phyloP scores from a whole-genome alignment of 2,329 filamentous ascomycete species.

The Aurifilum marmelostoma region DNA sequence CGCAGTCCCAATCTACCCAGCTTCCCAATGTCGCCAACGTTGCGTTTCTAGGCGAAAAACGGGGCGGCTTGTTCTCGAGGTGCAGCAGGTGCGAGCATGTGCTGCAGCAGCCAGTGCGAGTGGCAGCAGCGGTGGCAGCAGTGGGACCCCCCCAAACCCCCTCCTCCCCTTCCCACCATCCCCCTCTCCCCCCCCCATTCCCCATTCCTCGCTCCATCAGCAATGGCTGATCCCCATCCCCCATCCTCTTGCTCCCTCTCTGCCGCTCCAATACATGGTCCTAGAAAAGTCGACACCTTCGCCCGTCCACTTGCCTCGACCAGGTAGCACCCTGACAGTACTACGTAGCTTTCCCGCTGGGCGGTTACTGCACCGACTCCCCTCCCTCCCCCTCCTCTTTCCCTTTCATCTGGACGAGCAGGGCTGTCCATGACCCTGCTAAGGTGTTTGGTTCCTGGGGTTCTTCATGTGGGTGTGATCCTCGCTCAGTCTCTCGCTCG shows the following conservation, averaged over 20 bases:
- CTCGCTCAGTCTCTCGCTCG: conserved; percentile 6
- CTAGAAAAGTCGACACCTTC: background rate
- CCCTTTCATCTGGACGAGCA: background rate
- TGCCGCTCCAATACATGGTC: conserved; percentile 9
- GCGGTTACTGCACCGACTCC: background rate
- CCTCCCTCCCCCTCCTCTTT: background rate
- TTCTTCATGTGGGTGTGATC: conserved; percentile 3
- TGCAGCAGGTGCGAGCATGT: conserved; percentile 5
- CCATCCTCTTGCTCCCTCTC: background rate
- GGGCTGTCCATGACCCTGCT: background rate
- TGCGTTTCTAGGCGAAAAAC: conserved; percentile 28
- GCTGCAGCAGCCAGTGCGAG: background rate
- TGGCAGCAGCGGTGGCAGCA: background rate
- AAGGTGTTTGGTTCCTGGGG: background rate
- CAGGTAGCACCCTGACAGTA: conserved; percentile 1
- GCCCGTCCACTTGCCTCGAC: background rate
- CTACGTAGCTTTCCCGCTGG: background rate
- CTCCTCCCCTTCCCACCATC: background rate
- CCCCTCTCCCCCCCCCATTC: background rate
- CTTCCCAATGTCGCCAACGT: conserved; percentile 14
- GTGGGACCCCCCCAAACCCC: background rate
- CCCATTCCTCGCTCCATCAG: background rate
- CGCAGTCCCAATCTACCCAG: conserved; percentile 2
- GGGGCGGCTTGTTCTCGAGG: conserved; percentile 28
- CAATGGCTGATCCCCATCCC: background rate